Evolutionary conservation across 106 monocot genomes (phyloP).

Genomic region (Acorus calamus): DNA sequence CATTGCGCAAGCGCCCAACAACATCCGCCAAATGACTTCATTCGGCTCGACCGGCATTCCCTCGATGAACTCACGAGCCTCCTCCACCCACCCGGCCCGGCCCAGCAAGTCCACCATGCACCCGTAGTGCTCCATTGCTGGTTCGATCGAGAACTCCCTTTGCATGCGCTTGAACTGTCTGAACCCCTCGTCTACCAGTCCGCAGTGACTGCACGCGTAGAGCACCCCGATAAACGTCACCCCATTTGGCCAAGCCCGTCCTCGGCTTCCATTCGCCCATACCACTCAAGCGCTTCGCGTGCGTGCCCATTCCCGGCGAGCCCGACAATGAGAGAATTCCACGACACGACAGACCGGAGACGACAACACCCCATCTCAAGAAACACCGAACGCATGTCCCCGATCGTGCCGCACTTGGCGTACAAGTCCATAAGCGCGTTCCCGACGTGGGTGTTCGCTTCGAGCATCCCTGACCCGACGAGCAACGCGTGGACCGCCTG

Average conservation of each 20-base stretch:
- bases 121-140: conserved; percentile 75
- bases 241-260: conserved; percentile 50
- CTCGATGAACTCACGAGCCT: conserved; percentile 44
- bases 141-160: conserved; percentile 32
- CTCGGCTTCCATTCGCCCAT: conserved; percentile 39
- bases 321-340: conserved; percentile 51
- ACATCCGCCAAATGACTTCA: conserved; percentile 69
- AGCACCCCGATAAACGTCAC: conserved; percentile 74
- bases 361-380: conserved; percentile 36
- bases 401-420: conserved; percentile 52
- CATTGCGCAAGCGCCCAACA: conserved; percentile 73
- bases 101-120: conserved; percentile 90
- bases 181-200: conserved; percentile 60
- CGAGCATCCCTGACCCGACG: conserved; percentile 28
- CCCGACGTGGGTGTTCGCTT: conserved; percentile 39
- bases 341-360: conserved; percentile 38
- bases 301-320: conserved; percentile 52
- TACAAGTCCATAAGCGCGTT: conserved; percentile 79
- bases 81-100: conserved; percentile 51
- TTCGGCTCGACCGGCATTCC: conserved; percentile 64
- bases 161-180: conserved; percentile 51
- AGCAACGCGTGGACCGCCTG: conserved; percentile 48
- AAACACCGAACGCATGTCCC: conserved; percentile 46
- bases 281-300: conserved; percentile 48
- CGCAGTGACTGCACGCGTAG: conserved; percentile 84